Evolutionary conservation across 2,329 filamentous ascomycete genomes (phyloP).

Genomic region (Colletotrichum sp.): DNA sequence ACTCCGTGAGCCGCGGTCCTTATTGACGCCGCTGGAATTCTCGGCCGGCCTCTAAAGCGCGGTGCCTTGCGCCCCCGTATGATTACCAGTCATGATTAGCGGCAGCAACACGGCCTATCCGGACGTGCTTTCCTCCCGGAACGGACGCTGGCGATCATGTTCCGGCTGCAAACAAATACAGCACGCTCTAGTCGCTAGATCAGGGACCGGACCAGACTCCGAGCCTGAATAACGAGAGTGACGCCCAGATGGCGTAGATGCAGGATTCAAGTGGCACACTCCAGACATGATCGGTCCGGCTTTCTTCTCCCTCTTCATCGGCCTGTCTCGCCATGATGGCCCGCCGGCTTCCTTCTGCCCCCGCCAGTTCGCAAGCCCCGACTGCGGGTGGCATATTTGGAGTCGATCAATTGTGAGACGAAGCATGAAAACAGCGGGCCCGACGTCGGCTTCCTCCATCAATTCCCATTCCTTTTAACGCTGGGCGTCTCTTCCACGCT

Average conservation of each 20-base stretch:
- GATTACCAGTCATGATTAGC: neutral
- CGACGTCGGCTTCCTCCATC: neutral
- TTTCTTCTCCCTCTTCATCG: neutral
- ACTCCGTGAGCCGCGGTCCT: neutral
- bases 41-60: neutral
- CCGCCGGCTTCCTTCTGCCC: constrained; percentile 6
- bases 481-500: neutral
- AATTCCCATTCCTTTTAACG: neutral
- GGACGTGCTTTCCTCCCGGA: neutral
- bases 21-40: constrained; percentile 8
- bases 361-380: constrained; percentile 19
- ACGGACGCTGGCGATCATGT: neutral
- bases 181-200: neutral
- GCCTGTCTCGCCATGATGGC: constrained; percentile 1
- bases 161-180: neutral
- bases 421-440: constrained; percentile 11
- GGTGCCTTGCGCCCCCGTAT: neutral
- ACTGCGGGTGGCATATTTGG: neutral
- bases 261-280: neutral
- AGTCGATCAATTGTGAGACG: constrained; percentile 7
- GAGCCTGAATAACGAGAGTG: neutral
- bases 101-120: neutral
- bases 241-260: neutral
- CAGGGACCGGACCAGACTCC: constrained; percentile 3
- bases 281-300: neutral